Conservation (phyloP, 2,329 filamentous ascomycete species). For the Sarocladium brachiariae region DNA sequence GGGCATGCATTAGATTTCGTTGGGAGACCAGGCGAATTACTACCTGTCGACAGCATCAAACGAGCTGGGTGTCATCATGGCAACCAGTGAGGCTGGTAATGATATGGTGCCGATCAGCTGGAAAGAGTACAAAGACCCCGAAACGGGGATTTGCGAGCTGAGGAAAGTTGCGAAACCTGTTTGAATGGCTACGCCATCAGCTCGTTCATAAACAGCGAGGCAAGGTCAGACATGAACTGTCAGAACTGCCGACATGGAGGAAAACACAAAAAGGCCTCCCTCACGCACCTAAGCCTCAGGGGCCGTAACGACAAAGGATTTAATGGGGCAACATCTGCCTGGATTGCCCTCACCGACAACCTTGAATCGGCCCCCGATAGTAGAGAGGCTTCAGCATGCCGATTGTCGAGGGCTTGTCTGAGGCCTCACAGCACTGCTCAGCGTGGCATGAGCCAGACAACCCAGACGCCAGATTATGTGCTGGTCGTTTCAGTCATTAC, state of each 20-base stretch:
- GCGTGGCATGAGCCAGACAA: neutral
- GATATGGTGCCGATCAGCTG: slow-evolving; percentile 90
- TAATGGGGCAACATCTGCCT: neutral
- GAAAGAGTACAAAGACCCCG: slow-evolving; percentile 86
- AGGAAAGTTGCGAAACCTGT: slow-evolving; percentile 94
- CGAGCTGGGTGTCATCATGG: slow-evolving; percentile 89
- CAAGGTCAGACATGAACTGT: too few relatives aligned
- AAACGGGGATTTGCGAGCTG: slow-evolving; percentile 67
- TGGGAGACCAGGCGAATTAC: slow-evolving; percentile 92
- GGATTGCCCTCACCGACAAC: too few relatives aligned
- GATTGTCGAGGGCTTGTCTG: too few relatives aligned
- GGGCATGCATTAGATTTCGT: slow-evolving; percentile 54
- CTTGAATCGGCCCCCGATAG: neutral
- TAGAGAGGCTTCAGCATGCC: too few relatives aligned
- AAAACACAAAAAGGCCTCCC: too few relatives aligned
- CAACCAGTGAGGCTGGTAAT: slow-evolving; percentile 78
- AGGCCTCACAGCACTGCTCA: slow-evolving; percentile 10
- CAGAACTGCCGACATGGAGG: too few relatives aligned
- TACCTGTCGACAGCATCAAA: slow-evolving; percentile 91
- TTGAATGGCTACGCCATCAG: slow-evolving; percentile 35
- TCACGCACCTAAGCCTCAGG: too few relatives aligned
- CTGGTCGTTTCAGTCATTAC: too few relatives aligned
- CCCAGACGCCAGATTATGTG: neutral
- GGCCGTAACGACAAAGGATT: neutral
- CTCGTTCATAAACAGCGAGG: neutral